These are phyloP conservation scores for Penicillium polonicum DNA, from an alignment of 2,329 filamentous ascomycete species.

Conservation along the genomic window DNA sequence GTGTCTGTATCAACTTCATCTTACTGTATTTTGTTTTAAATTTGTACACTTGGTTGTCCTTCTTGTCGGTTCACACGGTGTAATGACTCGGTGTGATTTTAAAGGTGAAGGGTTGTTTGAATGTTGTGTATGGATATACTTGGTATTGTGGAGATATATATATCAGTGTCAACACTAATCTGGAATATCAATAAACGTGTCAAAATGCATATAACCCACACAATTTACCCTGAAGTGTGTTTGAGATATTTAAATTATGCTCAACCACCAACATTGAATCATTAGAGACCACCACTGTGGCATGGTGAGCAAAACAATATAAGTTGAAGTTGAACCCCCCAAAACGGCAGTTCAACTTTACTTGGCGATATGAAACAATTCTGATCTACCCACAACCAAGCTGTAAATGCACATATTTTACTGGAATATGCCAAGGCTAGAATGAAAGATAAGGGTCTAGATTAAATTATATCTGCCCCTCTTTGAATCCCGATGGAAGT, in stretches of 20 bases:
- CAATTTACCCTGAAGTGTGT: accelerated
- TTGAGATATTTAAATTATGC: accelerated
- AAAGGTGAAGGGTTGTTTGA: too few relatives aligned
- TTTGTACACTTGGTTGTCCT: background rate
- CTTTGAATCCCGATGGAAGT: accelerated
- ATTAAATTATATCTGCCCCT: accelerated
- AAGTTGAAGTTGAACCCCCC: background rate
- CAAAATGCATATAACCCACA: background rate
- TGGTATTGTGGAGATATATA: background rate
- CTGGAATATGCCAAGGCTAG: background rate
- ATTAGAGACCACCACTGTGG: background rate
- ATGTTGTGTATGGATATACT: too few relatives aligned
- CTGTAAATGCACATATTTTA: background rate
- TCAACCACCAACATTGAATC: accelerated
- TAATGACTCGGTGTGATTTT: accelerated
- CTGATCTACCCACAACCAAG: background rate
- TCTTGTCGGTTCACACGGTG: background rate
- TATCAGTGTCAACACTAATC: accelerated
- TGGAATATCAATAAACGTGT: background rate
- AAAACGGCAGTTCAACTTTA: background rate
- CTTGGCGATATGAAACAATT: background rate
- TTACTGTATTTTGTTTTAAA: background rate
- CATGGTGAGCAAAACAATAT: background rate
- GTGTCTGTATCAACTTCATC: too few relatives aligned
- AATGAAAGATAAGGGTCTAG: background rate